phyloP scores from a whole-genome alignment of 768 basidiomycete genomes.

The Russula foetens region DNA sequence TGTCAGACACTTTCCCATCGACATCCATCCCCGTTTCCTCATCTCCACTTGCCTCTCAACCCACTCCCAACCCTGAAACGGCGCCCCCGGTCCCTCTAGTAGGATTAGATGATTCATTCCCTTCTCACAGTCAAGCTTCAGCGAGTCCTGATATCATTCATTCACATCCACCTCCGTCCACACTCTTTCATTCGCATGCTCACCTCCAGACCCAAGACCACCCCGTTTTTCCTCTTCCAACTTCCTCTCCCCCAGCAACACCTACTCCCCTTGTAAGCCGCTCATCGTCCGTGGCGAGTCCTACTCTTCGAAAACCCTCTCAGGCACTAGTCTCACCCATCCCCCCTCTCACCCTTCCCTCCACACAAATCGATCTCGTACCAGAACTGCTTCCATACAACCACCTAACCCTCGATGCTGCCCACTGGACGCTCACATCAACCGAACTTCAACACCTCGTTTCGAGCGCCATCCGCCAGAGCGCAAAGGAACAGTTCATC shows the following conservation, averaged over 20 bases:
- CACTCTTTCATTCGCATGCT: not conserved
- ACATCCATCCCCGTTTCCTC: not conserved
- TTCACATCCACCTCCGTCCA: not conserved
- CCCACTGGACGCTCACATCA: constrained; percentile 20
- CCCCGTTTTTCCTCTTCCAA: not conserved
- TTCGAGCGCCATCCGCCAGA: constrained; percentile 20
- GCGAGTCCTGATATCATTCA: not conserved
- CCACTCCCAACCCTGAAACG: not conserved
- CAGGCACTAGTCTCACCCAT: not conserved
- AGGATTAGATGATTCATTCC: not conserved
- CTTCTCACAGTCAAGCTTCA: not conserved
- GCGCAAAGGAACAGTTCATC: constrained; percentile 20
- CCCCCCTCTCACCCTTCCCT: not conserved
- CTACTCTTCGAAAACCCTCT: constrained; percentile 4
- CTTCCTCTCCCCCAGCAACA: constrained; percentile 2
- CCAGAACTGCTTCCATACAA: constrained; percentile 18
- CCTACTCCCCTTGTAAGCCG: not conserved
- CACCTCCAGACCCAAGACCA: not conserved
- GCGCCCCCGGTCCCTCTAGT: not conserved
- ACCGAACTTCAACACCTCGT: constrained; percentile 19
- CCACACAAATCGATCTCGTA: constrained; percentile 3
- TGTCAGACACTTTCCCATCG: not conserved
- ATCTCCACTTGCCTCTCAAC: not conserved
- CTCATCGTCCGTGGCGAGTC: not conserved
- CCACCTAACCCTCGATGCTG: constrained; percentile 18